phyloP scores from a whole-genome alignment of 306 rosid species.

The Vigna unguiculata region DNA sequence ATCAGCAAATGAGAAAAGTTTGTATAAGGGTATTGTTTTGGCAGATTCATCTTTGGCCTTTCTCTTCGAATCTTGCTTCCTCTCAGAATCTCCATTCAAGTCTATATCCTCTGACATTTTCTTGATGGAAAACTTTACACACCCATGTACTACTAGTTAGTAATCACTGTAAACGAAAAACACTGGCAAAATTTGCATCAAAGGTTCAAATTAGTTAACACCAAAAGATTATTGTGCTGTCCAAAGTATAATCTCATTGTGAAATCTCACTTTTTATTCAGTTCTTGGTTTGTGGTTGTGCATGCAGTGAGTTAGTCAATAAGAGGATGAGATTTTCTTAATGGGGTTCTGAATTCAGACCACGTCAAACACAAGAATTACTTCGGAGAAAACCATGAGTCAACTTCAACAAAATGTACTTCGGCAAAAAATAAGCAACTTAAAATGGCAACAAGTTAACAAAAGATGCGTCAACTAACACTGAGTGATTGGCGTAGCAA shows the following conservation, averaged over 20 bases:
- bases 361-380: not conserved
- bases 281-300: not conserved
- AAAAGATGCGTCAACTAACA: not conserved
- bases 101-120: slow-evolving; percentile 14
- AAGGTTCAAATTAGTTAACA: not conserved
- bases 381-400: not conserved
- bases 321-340: not conserved
- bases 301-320: not conserved
- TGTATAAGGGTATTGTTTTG: slow-evolving; percentile 57
- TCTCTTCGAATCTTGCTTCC: slow-evolving; percentile 33
- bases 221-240: not conserved
- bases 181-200: not conserved
- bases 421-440: not conserved
- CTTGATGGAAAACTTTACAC: not conserved
- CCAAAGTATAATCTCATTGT: not conserved
- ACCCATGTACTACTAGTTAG: not conserved
- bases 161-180: not conserved
- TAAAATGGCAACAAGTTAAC: not conserved
- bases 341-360: not conserved
- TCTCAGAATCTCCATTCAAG: slow-evolving; percentile 19
- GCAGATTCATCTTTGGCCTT: slow-evolving; percentile 32
- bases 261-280: not conserved
- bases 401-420: not conserved
- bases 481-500: no score
- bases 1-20: slow-evolving; percentile 73